Base-by-base conservation (phyloP, 164 flowering plant species). In the Stephania japonica region DNA sequence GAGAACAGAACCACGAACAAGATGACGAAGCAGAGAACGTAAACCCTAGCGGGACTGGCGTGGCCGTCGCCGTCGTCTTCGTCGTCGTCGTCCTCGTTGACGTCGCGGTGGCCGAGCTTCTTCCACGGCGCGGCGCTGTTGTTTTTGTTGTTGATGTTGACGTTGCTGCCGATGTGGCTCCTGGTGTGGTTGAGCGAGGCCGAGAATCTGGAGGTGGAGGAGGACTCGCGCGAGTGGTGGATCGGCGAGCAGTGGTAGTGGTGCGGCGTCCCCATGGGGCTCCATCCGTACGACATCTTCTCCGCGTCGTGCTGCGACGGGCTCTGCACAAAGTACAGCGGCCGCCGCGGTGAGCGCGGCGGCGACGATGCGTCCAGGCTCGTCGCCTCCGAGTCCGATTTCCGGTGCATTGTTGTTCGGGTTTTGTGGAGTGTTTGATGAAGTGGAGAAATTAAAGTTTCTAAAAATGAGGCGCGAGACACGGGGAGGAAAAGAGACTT, bases 381-480 rank as follows among this genome's bases (percentile, higher is more conserved):
- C 70, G 98, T 91, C 65, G 80, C 92, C 71, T 93, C 99, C 25
- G 99, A 96, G 83, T 93, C 98, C 5, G 98, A 84, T 78, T 96
- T 93, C 67, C 82, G 86, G 76, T 96, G 99, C 92, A 88, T 87
- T 76, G 47, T 64, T 19, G 53, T 19, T 19, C 6, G 70, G 42
- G 49, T 42, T 42, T 42, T 18, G 10, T 38, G 42, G 53, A 11
- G 7, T 18, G 21, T 7, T 56, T 56, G 23, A 56, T n/a, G 16
- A 18, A 10, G n/a, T 18, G 7, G 23, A n/a, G n/a, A 56, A 18
- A 53, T 13, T 50, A 18, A n/a, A 16, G 3, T 56, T 56, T 56
- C 63, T 56, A 56, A 56, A 56, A 56, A 56, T 56, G n/a, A 56
- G 63, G 23, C 18, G 63, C 63, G 23, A 56, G 63, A 56, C 18